Base-by-base conservation (phyloP, 2,329 filamentous ascomycete genomes). In the Aspergillus sergii region DNA sequence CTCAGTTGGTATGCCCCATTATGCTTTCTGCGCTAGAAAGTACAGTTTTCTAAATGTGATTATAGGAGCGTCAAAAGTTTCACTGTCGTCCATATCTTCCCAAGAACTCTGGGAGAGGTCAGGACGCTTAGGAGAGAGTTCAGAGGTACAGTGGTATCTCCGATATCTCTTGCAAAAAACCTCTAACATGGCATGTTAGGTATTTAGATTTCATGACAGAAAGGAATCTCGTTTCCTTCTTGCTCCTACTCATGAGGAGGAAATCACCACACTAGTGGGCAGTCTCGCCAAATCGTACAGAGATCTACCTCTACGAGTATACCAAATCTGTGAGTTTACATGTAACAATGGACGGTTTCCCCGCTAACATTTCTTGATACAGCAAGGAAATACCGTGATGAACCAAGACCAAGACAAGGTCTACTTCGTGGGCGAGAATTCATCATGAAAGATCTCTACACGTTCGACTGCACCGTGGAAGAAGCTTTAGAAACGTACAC, bases 371-470 rank as follows among this genome's bases (percentile, higher is more conserved):
- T 9, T 16, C 23, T 32, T 41, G 26, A 4, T 39, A 9, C 65
- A 92, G 90, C 92, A 34, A 87, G 94, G 54, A 99, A 99, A 78
- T 99, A 98, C 73, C 88, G 95, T 56, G 95, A 99, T 79, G 95
- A 99, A 78, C 86, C 90, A 61, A 86, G 95, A 30, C 95, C 95
- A 23, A 87, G 95, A 36, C 92, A 96, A 70, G 95, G 95, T 14
- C 83, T 99, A 2, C 82, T 99, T 10, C 89, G 95, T 11, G 91
- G 92, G 0, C 89, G 93, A 65, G 95, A 99, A 73, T 99, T 99
- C 72, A 80, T 93, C 69, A 99, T 99, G 95, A 99, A 99, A 78
- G 95, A 99, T 76, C 85, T 99, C 1, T 99, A 99, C 76, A 97
- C 94, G 0, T 99, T 99, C 73, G 95, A 99, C 73, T 80, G 84